Conservation (phyloP, 164 flowering plant species). For the Paratinospora sagittata region DNA sequence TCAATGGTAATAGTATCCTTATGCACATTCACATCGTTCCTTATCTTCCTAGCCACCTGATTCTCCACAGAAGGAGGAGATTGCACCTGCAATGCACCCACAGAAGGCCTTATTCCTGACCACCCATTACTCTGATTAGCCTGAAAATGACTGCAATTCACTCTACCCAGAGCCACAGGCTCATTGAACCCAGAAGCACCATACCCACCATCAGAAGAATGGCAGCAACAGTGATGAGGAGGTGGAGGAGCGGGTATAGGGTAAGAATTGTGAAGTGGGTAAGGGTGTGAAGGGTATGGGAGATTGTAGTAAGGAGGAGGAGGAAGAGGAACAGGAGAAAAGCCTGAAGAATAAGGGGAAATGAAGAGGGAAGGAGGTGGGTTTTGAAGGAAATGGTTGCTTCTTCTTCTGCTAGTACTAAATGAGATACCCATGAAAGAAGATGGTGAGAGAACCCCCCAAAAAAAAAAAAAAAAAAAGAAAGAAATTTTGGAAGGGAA, state of each 20-base stretch:
- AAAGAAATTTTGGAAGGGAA: no score
- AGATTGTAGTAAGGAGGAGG: conserved; percentile 18
- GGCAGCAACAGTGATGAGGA: conserved; percentile 13
- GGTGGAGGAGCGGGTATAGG: no score
- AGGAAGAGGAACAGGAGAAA: conserved; percentile 16
- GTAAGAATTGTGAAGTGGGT: conserved; percentile 19
- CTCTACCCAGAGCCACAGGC: conserved; percentile 10
- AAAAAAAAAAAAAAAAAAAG: no score
- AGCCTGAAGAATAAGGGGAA: neutral
- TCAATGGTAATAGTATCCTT: conserved; percentile 64
- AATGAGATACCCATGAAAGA: conserved; percentile 55
- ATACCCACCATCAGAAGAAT: conserved; percentile 17
- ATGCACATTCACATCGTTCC: conserved; percentile 78
- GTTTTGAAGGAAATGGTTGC: conserved; percentile 22
- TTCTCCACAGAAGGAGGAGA: conserved; percentile 63
- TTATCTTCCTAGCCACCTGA: conserved; percentile 64
- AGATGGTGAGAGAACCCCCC: no score
- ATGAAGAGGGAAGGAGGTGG: neutral
- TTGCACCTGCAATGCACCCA: conserved; percentile 16
- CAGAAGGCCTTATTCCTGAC: conserved; percentile 23
- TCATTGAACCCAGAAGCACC: conserved; percentile 11
- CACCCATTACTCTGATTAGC: conserved; percentile 34
- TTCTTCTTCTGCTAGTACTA: conserved; percentile 30
- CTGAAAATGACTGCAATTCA: conserved; percentile 22
- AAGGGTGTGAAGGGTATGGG: conserved; percentile 18